These are phyloP conservation scores for Chlorella sorokiniana DNA, from an alignment of 139 green algal species.

Conservation along the genomic window DNA sequence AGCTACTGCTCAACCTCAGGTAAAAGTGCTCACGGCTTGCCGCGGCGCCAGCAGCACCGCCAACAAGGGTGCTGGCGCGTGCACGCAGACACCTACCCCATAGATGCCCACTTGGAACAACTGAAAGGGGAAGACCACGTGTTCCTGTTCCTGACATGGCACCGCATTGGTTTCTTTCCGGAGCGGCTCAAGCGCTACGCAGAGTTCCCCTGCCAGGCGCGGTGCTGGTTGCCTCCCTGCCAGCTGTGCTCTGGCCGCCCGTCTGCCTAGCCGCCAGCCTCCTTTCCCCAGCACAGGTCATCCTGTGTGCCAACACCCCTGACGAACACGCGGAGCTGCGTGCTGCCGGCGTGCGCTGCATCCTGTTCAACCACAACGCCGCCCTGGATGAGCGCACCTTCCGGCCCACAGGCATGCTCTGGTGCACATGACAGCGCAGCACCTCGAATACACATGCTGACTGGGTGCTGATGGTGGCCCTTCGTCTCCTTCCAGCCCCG, in stretches of 20 bases:
- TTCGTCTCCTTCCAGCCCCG: background rate
- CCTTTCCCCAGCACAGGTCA: no score
- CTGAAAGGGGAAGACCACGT: background rate
- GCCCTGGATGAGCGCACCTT: background rate
- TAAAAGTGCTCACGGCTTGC: background rate
- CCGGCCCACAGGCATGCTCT: background rate
- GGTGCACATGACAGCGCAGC: background rate
- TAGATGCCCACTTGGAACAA: background rate
- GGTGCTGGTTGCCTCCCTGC: background rate
- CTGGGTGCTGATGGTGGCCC: background rate
- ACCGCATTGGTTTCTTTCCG: background rate
- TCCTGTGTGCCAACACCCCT: conserved; percentile 13
- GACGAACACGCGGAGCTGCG: background rate
- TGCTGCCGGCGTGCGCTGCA: background rate
- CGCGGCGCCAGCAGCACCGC: background rate
- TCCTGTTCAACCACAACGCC: conserved; percentile 5
- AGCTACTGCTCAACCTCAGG: background rate
- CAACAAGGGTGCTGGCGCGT: background rate
- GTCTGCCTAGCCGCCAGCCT: background rate
- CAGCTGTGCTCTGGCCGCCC: background rate
- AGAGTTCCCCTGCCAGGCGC: background rate
- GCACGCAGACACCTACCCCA: background rate
- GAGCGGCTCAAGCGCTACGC: background rate
- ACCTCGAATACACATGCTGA: background rate
- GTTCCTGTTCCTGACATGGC: conserved; percentile 8